phyloP scores from a whole-genome alignment of 2,329 filamentous ascomycete genomes.

The Alternaria postmessia region DNA sequence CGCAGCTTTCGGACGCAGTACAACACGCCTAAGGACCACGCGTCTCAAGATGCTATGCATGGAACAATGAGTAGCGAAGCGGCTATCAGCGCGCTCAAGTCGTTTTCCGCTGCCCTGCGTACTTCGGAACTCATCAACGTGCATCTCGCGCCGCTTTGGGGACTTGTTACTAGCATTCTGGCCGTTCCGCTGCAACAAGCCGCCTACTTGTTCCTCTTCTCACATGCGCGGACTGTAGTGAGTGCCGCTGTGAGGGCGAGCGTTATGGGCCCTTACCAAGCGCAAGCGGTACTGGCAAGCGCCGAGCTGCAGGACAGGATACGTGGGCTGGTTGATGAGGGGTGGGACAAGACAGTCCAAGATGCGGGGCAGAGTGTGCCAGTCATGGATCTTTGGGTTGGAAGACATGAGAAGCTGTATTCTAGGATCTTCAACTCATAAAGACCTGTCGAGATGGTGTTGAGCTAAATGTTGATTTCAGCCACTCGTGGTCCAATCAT shows the following conservation, averaged over 20 bases:
- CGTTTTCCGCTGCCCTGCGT: conserved; percentile 43
- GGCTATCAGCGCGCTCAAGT: conserved; percentile 35
- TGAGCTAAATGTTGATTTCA: neutral
- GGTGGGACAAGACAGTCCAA: conserved; percentile 67
- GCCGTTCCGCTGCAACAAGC: conserved; percentile 68
- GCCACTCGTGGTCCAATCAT: conserved; percentile 3
- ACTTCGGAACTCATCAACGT: conserved; percentile 52
- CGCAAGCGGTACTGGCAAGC: conserved; percentile 75
- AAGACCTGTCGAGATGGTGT: conserved; percentile 2
- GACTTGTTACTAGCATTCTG: conserved; percentile 69
- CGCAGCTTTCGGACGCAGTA: conserved; percentile 64
- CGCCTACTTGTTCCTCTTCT: conserved; percentile 78
- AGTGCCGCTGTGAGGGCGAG: conserved; percentile 80
- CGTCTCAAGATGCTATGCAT: neutral
- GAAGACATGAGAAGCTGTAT: conserved; percentile 82
- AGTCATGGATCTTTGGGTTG: conserved; percentile 82
- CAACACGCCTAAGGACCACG: neutral
- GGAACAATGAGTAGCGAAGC: neutral
- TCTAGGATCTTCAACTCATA: conserved; percentile 87
- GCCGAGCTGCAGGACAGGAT: conserved; percentile 66
- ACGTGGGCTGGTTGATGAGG: conserved; percentile 64
- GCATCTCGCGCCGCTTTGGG: conserved; percentile 76
- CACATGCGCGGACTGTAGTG: conserved; percentile 77
- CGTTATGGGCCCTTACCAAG: conserved; percentile 82
- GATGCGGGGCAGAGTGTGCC: conserved; percentile 79